Base-by-base conservation (phyloP, 176 grass and related monocot genomes). In the Carex pumila region DNA sequence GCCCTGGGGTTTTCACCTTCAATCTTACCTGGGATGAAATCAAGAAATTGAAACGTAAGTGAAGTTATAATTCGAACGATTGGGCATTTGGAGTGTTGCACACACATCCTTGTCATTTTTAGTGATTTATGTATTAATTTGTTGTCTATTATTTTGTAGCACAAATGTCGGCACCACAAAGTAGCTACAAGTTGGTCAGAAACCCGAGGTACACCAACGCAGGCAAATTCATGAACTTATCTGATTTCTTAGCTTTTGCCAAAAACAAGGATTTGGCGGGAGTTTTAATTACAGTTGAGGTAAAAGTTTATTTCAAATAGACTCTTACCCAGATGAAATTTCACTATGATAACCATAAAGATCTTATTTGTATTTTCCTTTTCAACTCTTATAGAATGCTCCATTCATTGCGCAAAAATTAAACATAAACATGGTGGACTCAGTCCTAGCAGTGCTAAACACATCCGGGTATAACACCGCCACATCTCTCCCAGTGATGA, bases 11-110 rank as follows among this genome's bases (percentile, higher is more conserved):
- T 58, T 99, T 89, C 76, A 95, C 91, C 72, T 99, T 94, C 83
- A 95, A 99, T 85, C 85, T 99, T 57, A 94, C 96, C n/a, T 99
- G 89, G 93, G 78, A 85, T 85, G 96, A 99, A 60, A 95, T 95
- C 43, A 86, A 87, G 39, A 91, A 83, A 37, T 81, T 95, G 79
- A 83, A 57, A 70, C 91, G 93, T 99, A 91, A 95, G 96, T 95
- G 60, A 11, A 50, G 39, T 65, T 53, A 17, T 18, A 29, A 10
- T 45, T 62, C 50, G 14, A 43, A 21, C 2, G 10, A 64, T 43
- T 15, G 25, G 31, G 56, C 19, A 34, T 54, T 74, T 67, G 57
- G 3, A 30, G 79, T 12, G 22, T 36, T 73, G 4, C 74, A 79
- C 22, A 19, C 15, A 61, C 30, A 17, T 76, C 56, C 53, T 34